Evolutionary conservation across 768 basidiomycete species (phyloP).

Genomic region (Tulasnella sp.): DNA sequence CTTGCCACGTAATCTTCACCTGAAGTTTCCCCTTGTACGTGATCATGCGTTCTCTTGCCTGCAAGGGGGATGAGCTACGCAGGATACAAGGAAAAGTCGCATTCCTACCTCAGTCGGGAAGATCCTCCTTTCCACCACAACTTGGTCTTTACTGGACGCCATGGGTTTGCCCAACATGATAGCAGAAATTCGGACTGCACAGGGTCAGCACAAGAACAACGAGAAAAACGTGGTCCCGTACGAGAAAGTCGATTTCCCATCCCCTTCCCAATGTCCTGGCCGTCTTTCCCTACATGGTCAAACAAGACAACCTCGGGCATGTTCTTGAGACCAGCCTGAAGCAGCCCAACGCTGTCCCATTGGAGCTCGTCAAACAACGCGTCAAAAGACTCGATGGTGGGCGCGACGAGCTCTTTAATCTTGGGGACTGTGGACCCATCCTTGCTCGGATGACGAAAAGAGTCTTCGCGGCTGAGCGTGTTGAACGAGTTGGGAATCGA

Average conservation of each 20-base stretch:
- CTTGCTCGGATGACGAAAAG: conserved; percentile 63
- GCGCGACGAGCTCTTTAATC: conserved; percentile 83
- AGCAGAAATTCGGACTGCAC: conserved; percentile 67
- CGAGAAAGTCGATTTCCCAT: conserved; percentile 81
- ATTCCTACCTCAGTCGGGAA: conserved; percentile 75
- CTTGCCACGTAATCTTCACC: conserved; percentile 72
- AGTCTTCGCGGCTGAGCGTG: conserved; percentile 65
- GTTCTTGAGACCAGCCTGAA: conserved; percentile 67
- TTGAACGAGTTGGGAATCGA: conserved; percentile 37
- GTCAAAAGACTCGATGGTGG: conserved; percentile 95
- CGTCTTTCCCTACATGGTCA: conserved; percentile 3
- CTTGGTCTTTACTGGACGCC: conserved; percentile 71
- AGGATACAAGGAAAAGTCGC: background rate
- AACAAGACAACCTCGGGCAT: conserved; percentile 76
- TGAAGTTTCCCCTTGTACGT: conserved; percentile 89
- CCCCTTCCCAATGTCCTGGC: conserved; percentile 12
- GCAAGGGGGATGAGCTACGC: conserved; percentile 1
- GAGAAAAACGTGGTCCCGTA: conserved; percentile 33
- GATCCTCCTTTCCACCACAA: conserved; percentile 58
- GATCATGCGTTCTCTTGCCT: conserved; percentile 88
- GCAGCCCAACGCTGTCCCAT: conserved; percentile 62
- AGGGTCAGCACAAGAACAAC: background rate
- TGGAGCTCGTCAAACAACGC: conserved; percentile 86
- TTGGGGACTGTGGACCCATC: conserved; percentile 59
- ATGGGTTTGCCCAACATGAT: conserved; percentile 74